Conservation (phyloP, 208 protist genomes). For the Herpetomonas samuelpessoai region DNA sequence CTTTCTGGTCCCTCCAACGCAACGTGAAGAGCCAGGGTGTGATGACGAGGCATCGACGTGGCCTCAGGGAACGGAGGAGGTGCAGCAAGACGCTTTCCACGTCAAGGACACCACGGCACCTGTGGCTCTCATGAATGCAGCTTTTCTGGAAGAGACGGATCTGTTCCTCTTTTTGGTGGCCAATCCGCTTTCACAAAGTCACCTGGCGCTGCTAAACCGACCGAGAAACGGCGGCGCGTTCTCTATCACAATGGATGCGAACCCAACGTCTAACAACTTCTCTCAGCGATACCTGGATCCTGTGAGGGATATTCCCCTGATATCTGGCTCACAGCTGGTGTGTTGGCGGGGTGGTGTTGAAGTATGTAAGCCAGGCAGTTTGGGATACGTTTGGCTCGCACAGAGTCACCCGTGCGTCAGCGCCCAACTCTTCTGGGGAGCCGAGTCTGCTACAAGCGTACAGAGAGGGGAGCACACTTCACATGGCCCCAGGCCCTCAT, state of each 20-base stretch:
- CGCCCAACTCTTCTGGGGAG: slow-evolving; percentile 6
- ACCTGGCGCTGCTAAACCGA: not conserved
- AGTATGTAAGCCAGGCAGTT: not conserved
- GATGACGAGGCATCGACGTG: too few relatives aligned
- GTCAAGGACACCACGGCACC: too few relatives aligned
- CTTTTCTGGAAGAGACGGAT: slow-evolving; percentile 62
- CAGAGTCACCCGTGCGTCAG: not conserved
- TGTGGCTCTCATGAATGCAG: slow-evolving; percentile 32
- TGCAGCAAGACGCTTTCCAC: too few relatives aligned
- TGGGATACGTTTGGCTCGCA: not conserved
- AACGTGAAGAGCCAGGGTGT: too few relatives aligned
- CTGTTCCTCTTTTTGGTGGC: slow-evolving; percentile 58
- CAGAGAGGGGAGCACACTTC: not conserved
- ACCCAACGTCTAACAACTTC: too few relatives aligned
- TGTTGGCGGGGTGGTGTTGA: slow-evolving; percentile 15
- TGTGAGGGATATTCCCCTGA: too few relatives aligned
- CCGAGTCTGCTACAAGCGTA: not conserved
- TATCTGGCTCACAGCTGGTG: slow-evolving; percentile 27
- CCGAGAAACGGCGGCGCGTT: too few relatives aligned
- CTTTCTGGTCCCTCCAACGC: too few relatives aligned
- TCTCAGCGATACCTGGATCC: too few relatives aligned
- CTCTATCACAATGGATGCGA: too few relatives aligned
- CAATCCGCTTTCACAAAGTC: slow-evolving; percentile 12
- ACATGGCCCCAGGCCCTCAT: not conserved
- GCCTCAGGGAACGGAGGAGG: not conserved